Evolutionary conservation across 768 basidiomycete species (phyloP), one percentile per base, ranked within the genome.

Genomic region (Dacryopinax primogenitus): DNA sequence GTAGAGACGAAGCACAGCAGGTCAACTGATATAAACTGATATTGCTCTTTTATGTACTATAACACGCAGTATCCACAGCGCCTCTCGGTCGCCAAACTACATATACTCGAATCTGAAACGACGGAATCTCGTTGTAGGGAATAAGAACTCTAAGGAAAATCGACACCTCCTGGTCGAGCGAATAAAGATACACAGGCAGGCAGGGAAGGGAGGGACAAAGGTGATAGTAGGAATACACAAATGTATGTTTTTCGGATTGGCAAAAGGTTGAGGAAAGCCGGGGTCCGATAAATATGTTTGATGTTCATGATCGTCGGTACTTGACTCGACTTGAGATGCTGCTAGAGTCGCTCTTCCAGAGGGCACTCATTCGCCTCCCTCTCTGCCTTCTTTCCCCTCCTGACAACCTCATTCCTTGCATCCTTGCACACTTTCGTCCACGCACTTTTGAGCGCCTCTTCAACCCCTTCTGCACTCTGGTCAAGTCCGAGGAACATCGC

Each of bases 221-320:
- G 13, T 30, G 23, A 6, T 58, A 28, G 51, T 30, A 18, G 11
- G 11, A 21, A 32, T 9, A 58, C 26, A 18, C 7, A 18, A 32
- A 28, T 30, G 13, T 13, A n/a, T n/a, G n/a, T n/a, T n/a, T n/a
- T n/a, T n/a, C n/a, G n/a, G 51, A 58, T 7, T n/a, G n/a, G 51
- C 3, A 30, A 58, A 6, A 58, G 23, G 45, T 11, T 9, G 36
- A 9, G 36, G 36, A 37, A 37, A 37, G 36, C 51, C 51, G 51
- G 26, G 32, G 21, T 58, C 51, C 51, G 51, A 58, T 58, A 58
- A 58, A 58, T 58, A 58, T 23, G 51, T 58, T 15, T n/a, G 51
- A 58, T 26, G 13, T 3, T 58, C 32, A 28, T 58, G 13, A 23
- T 58, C 51, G 51, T 58, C 7, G 51, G 26, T 58, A 6, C 26